Evolutionary conservation across 116 monocot species (phyloP).

Genomic region (Iris pallida): DNA sequence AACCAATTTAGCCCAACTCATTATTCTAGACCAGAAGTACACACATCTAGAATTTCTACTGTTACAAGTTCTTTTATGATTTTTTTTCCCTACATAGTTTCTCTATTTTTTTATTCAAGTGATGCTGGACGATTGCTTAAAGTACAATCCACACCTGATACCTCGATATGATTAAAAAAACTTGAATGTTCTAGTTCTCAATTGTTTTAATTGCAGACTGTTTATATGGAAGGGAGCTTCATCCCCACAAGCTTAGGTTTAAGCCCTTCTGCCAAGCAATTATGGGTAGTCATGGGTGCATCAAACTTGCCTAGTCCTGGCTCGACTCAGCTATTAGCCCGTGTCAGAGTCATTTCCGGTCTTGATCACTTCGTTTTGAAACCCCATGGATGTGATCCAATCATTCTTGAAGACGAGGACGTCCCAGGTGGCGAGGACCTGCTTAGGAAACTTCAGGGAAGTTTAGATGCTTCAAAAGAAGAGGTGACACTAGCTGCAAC

Average conservation of each 20-base stretch:
- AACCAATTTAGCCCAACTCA: too few species aligned
- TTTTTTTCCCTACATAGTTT: too few species aligned
- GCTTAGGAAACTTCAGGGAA: conserved; percentile 64
- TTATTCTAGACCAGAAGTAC: too few species aligned
- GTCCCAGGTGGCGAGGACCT: conserved; percentile 59
- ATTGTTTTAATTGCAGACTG: conserved; percentile 36
- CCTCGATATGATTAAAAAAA: too few species aligned
- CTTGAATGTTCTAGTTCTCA: not conserved
- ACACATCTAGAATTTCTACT: too few species aligned
- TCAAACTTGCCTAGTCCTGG: conserved; percentile 31
- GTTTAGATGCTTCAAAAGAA: conserved; percentile 41
- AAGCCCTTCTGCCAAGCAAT: conserved; percentile 20
- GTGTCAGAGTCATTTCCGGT: conserved; percentile 41
- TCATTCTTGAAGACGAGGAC: conserved; percentile 38
- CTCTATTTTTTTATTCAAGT: too few species aligned
- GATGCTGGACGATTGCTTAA: too few species aligned
- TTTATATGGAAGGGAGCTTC: conserved; percentile 48
- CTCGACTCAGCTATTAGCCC: conserved; percentile 19
- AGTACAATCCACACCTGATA: too few species aligned
- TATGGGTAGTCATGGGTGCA: conserved; percentile 93
- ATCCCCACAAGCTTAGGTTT: conserved; percentile 70
- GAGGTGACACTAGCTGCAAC: conserved; percentile 29
- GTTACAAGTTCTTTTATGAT: too few species aligned
- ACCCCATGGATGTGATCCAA: conserved; percentile 9
- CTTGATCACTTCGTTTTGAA: conserved; percentile 12